Evolutionary conservation across 257 asterid species (phyloP).

Genomic region (Fraxinus anomala): DNA sequence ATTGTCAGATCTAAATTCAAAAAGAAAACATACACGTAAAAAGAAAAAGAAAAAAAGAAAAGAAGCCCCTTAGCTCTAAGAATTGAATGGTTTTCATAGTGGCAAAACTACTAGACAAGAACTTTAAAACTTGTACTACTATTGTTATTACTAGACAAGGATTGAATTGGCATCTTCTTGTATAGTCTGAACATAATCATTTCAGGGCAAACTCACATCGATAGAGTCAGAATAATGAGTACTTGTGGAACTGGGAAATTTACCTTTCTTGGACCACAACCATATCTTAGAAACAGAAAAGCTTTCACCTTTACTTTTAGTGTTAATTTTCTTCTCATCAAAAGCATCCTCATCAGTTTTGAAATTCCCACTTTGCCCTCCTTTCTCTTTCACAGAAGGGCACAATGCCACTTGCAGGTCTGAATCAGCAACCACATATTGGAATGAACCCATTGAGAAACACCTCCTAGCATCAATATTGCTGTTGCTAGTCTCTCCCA

Average conservation of each 20-base stretch:
- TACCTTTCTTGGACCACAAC: slow-evolving; percentile 93
- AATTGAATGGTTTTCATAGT: not conserved
- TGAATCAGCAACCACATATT: slow-evolving; percentile 86
- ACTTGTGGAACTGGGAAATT: slow-evolving; percentile 44
- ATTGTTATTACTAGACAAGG: not conserved
- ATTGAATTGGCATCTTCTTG: slow-evolving; percentile 20
- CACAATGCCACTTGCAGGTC: slow-evolving; percentile 77
- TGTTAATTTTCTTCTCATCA: slow-evolving; percentile 68
- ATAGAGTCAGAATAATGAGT: slow-evolving; percentile 44
- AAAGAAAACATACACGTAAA: not conserved
- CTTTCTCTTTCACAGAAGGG: slow-evolving; percentile 38
- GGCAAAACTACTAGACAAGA: not conserved
- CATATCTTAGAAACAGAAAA: slow-evolving; percentile 96
- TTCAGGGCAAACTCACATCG: slow-evolving; percentile 49
- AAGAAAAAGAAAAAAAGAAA: not conserved
- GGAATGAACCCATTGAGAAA: slow-evolving; percentile 91
- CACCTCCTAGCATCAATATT: slow-evolving; percentile 85
- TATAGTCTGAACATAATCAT: slow-evolving; percentile 23
- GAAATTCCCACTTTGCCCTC: slow-evolving; percentile 58
- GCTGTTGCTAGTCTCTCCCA: slow-evolving; percentile 76
- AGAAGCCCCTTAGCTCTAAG: not conserved
- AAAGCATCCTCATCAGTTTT: slow-evolving; percentile 42
- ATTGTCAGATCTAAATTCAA: not conserved
- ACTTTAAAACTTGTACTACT: not conserved
- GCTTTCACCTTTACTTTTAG: slow-evolving; percentile 86